A percentile compares a stretch with the other conserved stretches of the same genome.
phyloP scores from a whole-genome alignment of 108 stramenopile species.

The Cyclostephanos tholiformis region DNA sequence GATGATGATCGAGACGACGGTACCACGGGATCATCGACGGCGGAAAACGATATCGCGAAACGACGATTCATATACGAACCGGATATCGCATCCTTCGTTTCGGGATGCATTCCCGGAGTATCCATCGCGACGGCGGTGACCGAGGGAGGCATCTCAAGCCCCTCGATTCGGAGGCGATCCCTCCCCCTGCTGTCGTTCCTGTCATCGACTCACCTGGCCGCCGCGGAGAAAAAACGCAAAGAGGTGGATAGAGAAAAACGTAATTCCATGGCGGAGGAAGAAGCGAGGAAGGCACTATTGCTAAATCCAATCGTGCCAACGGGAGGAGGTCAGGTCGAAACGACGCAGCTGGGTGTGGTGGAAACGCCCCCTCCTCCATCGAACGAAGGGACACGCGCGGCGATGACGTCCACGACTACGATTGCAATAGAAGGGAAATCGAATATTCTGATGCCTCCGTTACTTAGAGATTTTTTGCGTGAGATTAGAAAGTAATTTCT shows the following conservation, averaged over 20 bases:
- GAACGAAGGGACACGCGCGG: neutral
- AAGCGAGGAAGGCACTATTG: slow-evolving; percentile 21
- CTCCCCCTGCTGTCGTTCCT: slow-evolving; percentile 34
- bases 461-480: slow-evolving; percentile 26
- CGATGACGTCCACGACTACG: neutral
- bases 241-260: slow-evolving; percentile 22
- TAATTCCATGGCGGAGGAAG: slow-evolving; percentile 29
- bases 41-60: neutral
- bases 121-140: neutral
- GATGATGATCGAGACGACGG: neutral
- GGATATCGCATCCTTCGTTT: slow-evolving; percentile 34
- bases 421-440: slow-evolving; percentile 19
- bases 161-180: slow-evolving; percentile 22
- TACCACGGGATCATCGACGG: neutral
- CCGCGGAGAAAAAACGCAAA: slow-evolving; percentile 37
- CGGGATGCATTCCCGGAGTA: slow-evolving; percentile 39
- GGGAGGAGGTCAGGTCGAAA: neutral
- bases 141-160: neutral
- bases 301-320: slow-evolving; percentile 13
- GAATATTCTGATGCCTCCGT: slow-evolving; percentile 42
- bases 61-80: slow-evolving; percentile 16
- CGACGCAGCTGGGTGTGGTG: neutral
- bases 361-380: neutral
- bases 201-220: slow-evolving; percentile 24
- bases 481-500: neutral